Conservation (phyloP, 2,329 filamentous ascomycete genomes). For the Magnaporthiopsis incrustans region DNA sequence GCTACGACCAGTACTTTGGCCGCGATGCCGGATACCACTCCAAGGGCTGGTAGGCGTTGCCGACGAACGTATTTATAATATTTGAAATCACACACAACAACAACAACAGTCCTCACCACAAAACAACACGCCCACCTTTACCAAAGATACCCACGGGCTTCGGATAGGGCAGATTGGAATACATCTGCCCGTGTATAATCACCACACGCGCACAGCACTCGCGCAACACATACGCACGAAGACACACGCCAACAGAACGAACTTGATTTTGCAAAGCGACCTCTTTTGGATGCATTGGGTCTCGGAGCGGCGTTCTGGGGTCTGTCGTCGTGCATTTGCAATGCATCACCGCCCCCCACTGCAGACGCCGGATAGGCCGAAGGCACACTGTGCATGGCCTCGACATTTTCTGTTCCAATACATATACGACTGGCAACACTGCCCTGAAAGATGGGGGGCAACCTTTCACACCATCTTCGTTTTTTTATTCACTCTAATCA, state of each 20-base stretch:
- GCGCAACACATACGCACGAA: neutral
- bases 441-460: constrained; percentile 3
- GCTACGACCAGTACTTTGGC: constrained; percentile 81
- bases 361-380: neutral
- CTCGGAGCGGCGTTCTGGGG: neutral
- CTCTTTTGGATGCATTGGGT: constrained; percentile 2
- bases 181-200: constrained; percentile 3
- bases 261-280: neutral
- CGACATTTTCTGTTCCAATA: neutral
- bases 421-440: constrained; percentile 7
- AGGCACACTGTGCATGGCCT: neutral
- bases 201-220: neutral
- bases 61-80: neutral
- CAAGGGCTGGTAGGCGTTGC: constrained; percentile 63
- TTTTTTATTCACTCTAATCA: constrained; percentile 1
- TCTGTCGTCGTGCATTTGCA: neutral
- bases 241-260: neutral
- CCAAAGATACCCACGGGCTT: neutral
- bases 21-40: constrained; percentile 80
- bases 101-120: neutral
- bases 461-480: neutral
- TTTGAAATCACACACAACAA: neutral
- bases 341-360: neutral
- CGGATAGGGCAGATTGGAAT: constrained; percentile 1
- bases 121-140: neutral